Percentiles rank a stretch among this genome's conserved stretches.
These are phyloP conservation scores for Naganishia friedmannii DNA, from an alignment of 768 basidiomycete genomes.

Conservation along the genomic window DNA sequence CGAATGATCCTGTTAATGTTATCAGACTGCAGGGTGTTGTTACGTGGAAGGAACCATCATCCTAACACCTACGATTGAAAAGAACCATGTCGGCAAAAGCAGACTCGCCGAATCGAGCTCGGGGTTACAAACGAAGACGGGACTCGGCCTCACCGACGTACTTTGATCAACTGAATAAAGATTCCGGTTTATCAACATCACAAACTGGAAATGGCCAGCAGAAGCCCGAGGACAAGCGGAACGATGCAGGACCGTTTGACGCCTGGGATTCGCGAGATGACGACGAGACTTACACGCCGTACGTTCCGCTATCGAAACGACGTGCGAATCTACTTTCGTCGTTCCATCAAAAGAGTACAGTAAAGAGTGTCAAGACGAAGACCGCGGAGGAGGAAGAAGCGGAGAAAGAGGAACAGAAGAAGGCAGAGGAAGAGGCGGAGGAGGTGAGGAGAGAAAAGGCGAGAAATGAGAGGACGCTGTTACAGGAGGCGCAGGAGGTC, in stretches of 20 bases:
- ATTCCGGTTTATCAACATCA: background rate
- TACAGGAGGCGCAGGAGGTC: constrained; percentile 93
- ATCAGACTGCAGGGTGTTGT: too few species aligned
- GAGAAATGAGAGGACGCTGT: constrained; percentile 77
- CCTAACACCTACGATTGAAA: too few species aligned
- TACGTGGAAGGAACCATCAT: too few species aligned
- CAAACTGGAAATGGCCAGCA: background rate
- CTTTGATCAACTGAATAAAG: constrained; percentile 20
- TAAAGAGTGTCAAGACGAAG: constrained; percentile 59
- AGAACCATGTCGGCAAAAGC: background rate
- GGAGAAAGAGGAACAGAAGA: constrained; percentile 56
- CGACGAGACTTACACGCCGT: constrained; percentile 66
- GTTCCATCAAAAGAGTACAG: constrained; percentile 59
- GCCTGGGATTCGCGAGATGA: constrained; percentile 29
- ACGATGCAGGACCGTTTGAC: constrained; percentile 23
- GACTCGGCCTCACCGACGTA: constrained; percentile 18
- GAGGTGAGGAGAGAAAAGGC: constrained; percentile 70
- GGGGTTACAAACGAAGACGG: constrained; percentile 26
- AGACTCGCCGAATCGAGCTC: constrained; percentile 17
- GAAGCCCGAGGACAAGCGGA: background rate
- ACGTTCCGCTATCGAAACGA: constrained; percentile 80
- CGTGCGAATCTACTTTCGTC: constrained; percentile 72
- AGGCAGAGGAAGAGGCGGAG: constrained; percentile 76
- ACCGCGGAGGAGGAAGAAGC: constrained; percentile 57
- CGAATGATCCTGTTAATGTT: background rate